These are phyloP conservation scores for Monilinia vaccinii-corymbosi DNA, from an alignment of 2,329 filamentous ascomycete species.

Conservation along the genomic window DNA sequence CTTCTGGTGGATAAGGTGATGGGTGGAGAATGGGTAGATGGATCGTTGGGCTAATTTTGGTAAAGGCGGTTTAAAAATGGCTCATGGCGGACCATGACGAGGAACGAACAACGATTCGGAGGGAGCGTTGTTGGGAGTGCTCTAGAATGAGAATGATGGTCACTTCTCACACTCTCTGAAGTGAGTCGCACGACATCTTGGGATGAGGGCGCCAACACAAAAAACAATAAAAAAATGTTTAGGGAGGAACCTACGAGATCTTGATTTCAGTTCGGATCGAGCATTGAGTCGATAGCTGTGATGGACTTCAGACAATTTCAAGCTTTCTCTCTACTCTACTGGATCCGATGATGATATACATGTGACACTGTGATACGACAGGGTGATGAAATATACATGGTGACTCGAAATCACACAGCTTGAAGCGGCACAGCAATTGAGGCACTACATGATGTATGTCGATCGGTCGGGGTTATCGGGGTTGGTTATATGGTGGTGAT, in stretches of 20 bases:
- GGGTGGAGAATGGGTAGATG: slow-evolving; percentile 9
- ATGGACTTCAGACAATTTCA: slow-evolving; percentile 17
- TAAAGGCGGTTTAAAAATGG: slow-evolving; percentile 11
- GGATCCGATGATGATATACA: not conserved
- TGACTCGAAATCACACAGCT: no score
- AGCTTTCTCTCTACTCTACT: slow-evolving; percentile 16
- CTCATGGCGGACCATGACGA: slow-evolving; percentile 5
- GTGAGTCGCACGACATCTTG: slow-evolving; percentile 22
- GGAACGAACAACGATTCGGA: slow-evolving; percentile 3
- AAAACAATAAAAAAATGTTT: slow-evolving; percentile 18
- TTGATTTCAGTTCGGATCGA: slow-evolving; percentile 20
- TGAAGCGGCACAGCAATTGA: no score
- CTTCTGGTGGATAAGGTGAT: slow-evolving; percentile 11
- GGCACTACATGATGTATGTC: no score
- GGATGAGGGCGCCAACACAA: slow-evolving; percentile 12
- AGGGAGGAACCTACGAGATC: slow-evolving; percentile 14
- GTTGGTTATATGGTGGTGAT: no score
- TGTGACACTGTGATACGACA: slow-evolving; percentile 3
- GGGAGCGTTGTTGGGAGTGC: slow-evolving; percentile 15
- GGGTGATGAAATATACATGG: not conserved
- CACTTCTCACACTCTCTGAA: slow-evolving; percentile 22
- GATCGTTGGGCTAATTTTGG: slow-evolving; percentile 13
- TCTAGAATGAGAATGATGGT: slow-evolving; percentile 20
- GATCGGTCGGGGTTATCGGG: no score
- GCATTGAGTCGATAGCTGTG: slow-evolving; percentile 21